Conservation (phyloP, 306 rosid genomes). For the Myrica gale region DNA sequence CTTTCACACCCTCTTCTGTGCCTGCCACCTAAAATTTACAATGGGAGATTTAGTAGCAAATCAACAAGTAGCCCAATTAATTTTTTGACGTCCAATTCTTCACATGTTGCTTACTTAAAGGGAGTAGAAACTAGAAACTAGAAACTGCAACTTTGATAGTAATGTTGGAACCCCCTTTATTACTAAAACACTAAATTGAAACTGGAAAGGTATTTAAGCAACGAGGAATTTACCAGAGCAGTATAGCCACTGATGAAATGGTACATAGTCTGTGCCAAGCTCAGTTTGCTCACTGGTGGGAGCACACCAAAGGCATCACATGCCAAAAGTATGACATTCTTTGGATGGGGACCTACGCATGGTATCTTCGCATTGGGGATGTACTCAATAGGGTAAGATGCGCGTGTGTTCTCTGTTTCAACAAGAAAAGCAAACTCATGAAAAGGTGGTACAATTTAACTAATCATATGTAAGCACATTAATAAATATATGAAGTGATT, state of each 20-base stretch:
- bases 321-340: conserved; percentile 82
- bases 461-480: not conserved
- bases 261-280: conserved; percentile 88
- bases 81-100: not conserved
- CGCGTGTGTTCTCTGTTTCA: conserved; percentile 79
- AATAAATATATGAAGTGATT: not conserved
- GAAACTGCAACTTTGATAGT: not conserved
- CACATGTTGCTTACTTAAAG: not conserved
- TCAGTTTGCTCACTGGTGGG: conserved; percentile 87
- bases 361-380: conserved; percentile 87
- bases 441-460: not conserved
- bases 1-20: conserved; percentile 87
- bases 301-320: conserved; percentile 98
- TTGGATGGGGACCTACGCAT: conserved; percentile 87
- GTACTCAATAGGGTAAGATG: conserved; percentile 85
- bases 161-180: not conserved
- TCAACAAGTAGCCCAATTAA: not conserved
- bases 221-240: conserved; percentile 58
- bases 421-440: not conserved
- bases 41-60: not conserved
- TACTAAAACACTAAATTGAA: not conserved
- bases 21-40: conserved; percentile 66
- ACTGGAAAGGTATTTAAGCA: not conserved
- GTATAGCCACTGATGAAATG: conserved; percentile 96
- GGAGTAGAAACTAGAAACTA: not conserved